Evolutionary conservation across 108 stramenopile genomes (phyloP), one percentile per base, ranked within the genome.

Genomic region (Skeletonema grethae): DNA sequence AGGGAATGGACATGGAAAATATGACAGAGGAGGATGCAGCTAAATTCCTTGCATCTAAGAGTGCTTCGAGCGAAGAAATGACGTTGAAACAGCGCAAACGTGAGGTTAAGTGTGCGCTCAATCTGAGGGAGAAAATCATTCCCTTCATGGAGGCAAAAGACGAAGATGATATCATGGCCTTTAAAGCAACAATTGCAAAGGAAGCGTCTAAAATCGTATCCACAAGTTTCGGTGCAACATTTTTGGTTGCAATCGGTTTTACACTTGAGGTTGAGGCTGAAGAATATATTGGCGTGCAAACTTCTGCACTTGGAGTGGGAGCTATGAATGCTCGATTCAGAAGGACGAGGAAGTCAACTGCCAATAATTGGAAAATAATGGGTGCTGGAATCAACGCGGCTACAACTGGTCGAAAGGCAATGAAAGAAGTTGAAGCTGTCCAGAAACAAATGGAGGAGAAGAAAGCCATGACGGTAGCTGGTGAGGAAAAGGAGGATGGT

Each of bases 151-250:
- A 87, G 56, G 84, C 83, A 12, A 67, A 82, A n/a, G 76, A 76
- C 13, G 82, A 85, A 15, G 83, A 77, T 61, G 86, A 88, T 31
- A 32, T 61, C 20, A 22, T 15, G 18, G 61, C 24, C 2, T 93
- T 89, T 65, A 62, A 48, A 41, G 53, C 67, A 32, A 59, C 55
- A 0, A 67, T 72, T 56, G 69, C 76, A 53, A 57, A 85, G 31
- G 93, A 94, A 65, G 93, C 93, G 1, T 61, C 68, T 11, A 84
- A 90, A 64, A 94, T 94, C 57, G 88, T 85, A n/a, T 74, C 86
- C 34, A 87, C 87, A 22, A 75, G 87, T 0, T 90, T 91, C 63
- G 93, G 93, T 6, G 81, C 83, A 48, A 70, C 77, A 18, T 94
- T 90, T 75, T 70, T 88, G 22, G 82, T 80, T n/a, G 87, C 87